Conservation (phyloP, 768 basidiomycete genomes). For the Cantharellus cinnabarinus region DNA sequence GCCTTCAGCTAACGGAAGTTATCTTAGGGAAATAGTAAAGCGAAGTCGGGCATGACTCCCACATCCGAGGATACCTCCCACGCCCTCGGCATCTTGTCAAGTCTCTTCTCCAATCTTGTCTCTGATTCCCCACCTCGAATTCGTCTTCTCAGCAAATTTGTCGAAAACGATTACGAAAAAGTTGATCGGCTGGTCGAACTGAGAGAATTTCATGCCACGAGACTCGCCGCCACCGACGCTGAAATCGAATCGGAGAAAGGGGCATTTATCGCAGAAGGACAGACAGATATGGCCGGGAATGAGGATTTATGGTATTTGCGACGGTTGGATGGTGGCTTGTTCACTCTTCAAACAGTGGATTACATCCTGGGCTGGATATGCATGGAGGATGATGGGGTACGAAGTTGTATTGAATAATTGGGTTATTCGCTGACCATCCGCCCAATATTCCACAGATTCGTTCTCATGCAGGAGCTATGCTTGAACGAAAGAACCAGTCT, state of each 20-base stretch:
- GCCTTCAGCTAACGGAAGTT: neutral
- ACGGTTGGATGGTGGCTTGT: slow-evolving; percentile 69
- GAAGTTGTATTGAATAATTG: slow-evolving; percentile 12
- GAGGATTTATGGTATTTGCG: slow-evolving; percentile 72
- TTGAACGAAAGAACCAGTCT: slow-evolving; percentile 49
- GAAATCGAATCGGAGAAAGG: slow-evolving; percentile 53
- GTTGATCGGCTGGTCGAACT: slow-evolving; percentile 83
- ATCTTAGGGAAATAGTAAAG: slow-evolving; percentile 34
- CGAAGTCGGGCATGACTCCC: slow-evolving; percentile 29
- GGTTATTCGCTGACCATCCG: neutral
- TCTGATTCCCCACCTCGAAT: slow-evolving; percentile 67
- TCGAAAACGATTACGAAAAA: slow-evolving; percentile 84
- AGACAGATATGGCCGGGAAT: slow-evolving; percentile 36
- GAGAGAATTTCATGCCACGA: slow-evolving; percentile 42
- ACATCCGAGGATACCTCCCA: slow-evolving; percentile 73
- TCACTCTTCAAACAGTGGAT: slow-evolving; percentile 77
- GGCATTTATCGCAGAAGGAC: slow-evolving; percentile 36
- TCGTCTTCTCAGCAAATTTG: slow-evolving; percentile 80
- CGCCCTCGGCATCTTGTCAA: slow-evolving; percentile 70
- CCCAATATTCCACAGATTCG: slow-evolving; percentile 35
- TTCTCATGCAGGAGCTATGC: slow-evolving; percentile 51
- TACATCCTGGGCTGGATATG: slow-evolving; percentile 87
- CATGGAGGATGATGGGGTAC: slow-evolving; percentile 96
- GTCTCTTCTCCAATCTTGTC: slow-evolving; percentile 67
- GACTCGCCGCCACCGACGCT: slow-evolving; percentile 38